Conservation (phyloP, 2,329 filamentous ascomycete species). For the Claviceps sp. region DNA sequence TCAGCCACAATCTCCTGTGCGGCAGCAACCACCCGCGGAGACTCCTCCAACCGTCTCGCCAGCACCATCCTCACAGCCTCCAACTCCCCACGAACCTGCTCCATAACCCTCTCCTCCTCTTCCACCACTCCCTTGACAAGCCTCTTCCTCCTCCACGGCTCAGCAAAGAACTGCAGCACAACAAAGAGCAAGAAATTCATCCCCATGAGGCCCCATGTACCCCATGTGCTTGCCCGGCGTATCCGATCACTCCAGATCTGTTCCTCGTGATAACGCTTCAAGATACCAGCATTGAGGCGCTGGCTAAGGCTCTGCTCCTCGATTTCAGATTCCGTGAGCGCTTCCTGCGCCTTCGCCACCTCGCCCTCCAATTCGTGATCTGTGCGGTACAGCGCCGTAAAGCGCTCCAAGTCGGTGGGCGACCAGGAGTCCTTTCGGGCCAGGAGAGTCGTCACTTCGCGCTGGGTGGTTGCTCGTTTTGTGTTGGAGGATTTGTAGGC, state of each 20-base stretch:
- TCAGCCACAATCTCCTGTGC: slow-evolving; percentile 5
- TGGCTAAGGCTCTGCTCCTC: slow-evolving; percentile 66
- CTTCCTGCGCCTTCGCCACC: slow-evolving; percentile 58
- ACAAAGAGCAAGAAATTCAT: slow-evolving; percentile 86
- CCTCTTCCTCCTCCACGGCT: slow-evolving; percentile 76
- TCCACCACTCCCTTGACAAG: slow-evolving; percentile 75
- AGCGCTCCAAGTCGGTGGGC: slow-evolving; percentile 76
- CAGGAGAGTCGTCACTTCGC: slow-evolving; percentile 86
- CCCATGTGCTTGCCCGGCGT: slow-evolving; percentile 90
- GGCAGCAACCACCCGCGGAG: neutral
- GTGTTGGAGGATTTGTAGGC: slow-evolving; percentile 74
- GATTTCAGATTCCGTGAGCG: slow-evolving; percentile 61
- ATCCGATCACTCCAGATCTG: slow-evolving; percentile 99
- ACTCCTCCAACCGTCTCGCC: slow-evolving; percentile 13
- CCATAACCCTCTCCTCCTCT: slow-evolving; percentile 49
- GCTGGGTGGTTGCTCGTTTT: slow-evolving; percentile 75
- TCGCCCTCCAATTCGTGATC: slow-evolving; percentile 89
- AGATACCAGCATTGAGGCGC: slow-evolving; percentile 66
- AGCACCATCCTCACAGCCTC: slow-evolving; percentile 18
- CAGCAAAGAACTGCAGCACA: slow-evolving; percentile 74
- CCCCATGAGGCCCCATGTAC: slow-evolving; percentile 96
- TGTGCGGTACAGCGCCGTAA: slow-evolving; percentile 80
- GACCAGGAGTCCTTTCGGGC: slow-evolving; percentile 92
- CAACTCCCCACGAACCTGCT: slow-evolving; percentile 33
- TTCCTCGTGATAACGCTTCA: slow-evolving; percentile 93